phyloP scores from a whole-genome alignment of 257 asterid genomes.

The Cinchona pubescens region DNA sequence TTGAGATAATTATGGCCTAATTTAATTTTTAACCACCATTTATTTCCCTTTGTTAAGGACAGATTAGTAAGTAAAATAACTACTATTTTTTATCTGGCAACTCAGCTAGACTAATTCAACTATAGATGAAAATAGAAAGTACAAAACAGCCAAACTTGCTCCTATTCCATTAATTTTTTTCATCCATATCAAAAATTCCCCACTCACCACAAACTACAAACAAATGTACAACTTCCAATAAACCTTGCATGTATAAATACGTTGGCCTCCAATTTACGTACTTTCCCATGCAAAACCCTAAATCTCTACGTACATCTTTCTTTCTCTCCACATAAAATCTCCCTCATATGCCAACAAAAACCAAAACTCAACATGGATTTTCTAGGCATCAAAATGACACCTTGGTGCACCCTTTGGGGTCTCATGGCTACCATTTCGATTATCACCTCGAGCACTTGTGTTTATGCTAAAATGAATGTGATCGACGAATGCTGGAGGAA shows the following conservation, averaged over 20 bases:
- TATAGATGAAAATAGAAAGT: neutral
- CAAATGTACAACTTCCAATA: slow-evolving; percentile 4
- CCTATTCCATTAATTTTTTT: neutral
- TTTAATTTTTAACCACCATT: neutral
- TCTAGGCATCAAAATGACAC: neutral
- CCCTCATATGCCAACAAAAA: neutral
- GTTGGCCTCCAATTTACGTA: neutral
- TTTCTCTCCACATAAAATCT: neutral
- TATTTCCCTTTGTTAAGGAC: neutral
- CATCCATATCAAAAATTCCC: neutral
- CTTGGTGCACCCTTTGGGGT: neutral
- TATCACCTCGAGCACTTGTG: neutral
- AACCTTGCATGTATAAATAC: slow-evolving; percentile 12
- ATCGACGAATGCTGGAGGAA: slow-evolving; percentile 72
- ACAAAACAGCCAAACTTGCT: neutral
- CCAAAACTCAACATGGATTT: neutral
- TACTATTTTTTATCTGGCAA: neutral
- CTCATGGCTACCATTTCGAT: slow-evolving; percentile 3
- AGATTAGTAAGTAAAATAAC: neutral
- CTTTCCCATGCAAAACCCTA: slow-evolving; percentile 15
- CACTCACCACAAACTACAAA: slow-evolving; percentile 5
- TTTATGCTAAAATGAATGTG: slow-evolving; percentile 44
- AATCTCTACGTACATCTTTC: neutral
- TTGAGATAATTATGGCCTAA: neutral
- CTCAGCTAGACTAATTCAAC: neutral